Evolutionary conservation across 1,284 basidiomycete genomes (phyloP).

Genomic region (Trametes sp.): DNA sequence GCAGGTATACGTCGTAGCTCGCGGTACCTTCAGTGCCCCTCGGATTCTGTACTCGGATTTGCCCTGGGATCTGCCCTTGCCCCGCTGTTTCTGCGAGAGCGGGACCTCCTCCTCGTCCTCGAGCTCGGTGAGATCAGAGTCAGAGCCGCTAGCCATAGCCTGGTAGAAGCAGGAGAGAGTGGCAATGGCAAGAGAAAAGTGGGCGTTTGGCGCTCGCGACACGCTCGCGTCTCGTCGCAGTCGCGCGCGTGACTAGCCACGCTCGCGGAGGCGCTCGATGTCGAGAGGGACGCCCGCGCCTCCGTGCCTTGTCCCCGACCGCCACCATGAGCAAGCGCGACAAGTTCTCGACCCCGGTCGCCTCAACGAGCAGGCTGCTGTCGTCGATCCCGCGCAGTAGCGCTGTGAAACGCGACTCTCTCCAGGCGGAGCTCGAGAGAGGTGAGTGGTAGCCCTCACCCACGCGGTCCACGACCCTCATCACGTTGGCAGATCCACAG

Average conservation of each 20-base stretch:
- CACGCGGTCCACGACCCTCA: conserved; percentile 23
- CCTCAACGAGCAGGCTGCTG: conserved; percentile 27
- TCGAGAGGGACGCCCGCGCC: no score
- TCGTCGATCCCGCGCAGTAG: conserved; percentile 36
- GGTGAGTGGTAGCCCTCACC: conserved; percentile 46
- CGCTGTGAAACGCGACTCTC: conserved; percentile 61
- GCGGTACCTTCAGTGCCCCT: conserved; percentile 63
- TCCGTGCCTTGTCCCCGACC: conserved; percentile 17
- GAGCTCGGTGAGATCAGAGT: conserved; percentile 53
- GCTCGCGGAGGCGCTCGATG: no score
- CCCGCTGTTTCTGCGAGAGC: conserved; percentile 29
- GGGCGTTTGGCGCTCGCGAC: conserved; percentile 1
- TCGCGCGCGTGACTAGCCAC: no score
- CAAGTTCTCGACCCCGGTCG: conserved; percentile 41
- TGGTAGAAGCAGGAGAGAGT: conserved; percentile 1
- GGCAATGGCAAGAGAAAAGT: background rate
- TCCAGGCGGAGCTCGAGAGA: conserved; percentile 70
- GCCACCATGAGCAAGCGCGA: conserved; percentile 34
- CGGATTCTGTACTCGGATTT: conserved; percentile 53
- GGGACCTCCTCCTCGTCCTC: conserved; percentile 39
- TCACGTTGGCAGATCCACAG: conserved; percentile 57
- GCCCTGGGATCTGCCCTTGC: conserved; percentile 37
- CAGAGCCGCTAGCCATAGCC: conserved; percentile 34
- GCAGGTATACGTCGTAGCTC: conserved; percentile 73
- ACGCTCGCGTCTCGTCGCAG: conserved; percentile 2